phyloP scores from a whole-genome alignment of 495 filamentous ascomycete species.

The Aspergillus funiculosus region DNA sequence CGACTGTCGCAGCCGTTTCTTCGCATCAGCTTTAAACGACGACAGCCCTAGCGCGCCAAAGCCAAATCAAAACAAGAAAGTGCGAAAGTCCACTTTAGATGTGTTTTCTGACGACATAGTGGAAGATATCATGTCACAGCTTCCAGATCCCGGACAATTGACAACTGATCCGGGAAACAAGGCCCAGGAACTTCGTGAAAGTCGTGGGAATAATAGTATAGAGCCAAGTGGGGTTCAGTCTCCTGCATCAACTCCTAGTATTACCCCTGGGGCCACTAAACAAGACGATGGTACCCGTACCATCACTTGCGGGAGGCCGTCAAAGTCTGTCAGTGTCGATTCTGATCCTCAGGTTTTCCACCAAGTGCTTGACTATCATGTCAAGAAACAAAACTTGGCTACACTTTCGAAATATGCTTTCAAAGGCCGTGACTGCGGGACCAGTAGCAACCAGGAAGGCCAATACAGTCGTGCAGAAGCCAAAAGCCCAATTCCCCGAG shows the following conservation, averaged over 20 bases:
- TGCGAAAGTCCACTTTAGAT: conserved; percentile 46
- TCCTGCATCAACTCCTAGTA: not conserved
- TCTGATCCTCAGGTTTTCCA: conserved; percentile 25
- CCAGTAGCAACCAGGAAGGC: not conserved
- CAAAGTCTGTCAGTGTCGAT: conserved; percentile 16
- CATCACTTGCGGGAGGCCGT: not conserved
- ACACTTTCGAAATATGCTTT: conserved; percentile 35
- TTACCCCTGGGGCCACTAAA: too few relatives aligned
- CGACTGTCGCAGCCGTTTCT: conserved; percentile 53
- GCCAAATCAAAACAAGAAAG: conserved; percentile 37
- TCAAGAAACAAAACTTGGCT: conserved; percentile 33
- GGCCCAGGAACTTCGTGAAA: conserved; percentile 15
- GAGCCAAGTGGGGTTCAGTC: not conserved
- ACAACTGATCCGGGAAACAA: conserved; percentile 22
- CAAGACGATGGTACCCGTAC: not conserved
- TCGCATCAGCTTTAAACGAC: conserved; percentile 36
- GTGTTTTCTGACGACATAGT: conserved; percentile 65
- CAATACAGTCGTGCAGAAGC: too few relatives aligned
- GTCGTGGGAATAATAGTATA: not conserved
- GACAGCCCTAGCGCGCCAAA: conserved; percentile 50
- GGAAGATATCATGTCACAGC: conserved; percentile 54
- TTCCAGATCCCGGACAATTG: conserved; percentile 40
- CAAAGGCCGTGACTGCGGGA: conserved; percentile 11
- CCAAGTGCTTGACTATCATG: conserved; percentile 33
- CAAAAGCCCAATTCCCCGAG: not conserved